phyloP scores from a whole-genome alignment of 805 yeast species.

The Sporopachydermia lactativora region DNA sequence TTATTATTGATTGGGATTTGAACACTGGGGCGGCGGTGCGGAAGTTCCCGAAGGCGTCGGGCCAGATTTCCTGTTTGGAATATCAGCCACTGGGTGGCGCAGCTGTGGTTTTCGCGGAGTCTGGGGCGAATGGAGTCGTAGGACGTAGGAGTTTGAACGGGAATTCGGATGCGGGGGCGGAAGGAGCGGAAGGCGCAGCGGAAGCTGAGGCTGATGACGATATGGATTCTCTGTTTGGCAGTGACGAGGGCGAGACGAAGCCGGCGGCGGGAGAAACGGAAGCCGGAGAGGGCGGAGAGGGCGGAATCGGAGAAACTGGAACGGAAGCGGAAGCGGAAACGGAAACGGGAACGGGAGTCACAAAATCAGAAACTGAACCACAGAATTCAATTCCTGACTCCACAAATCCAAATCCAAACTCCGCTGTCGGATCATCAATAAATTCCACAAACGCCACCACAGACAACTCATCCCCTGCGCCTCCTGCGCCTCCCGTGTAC shows the following conservation, averaged over 20 bases:
- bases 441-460: no score
- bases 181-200: constrained; percentile 6
- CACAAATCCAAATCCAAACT: no score
- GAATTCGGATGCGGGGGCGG: neutral
- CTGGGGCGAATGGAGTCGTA: neutral
- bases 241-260: constrained; percentile 24
- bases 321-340: neutral
- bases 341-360: neutral
- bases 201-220: constrained; percentile 17
- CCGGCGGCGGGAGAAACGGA: constrained; percentile 3
- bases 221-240: constrained; percentile 35
- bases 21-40: constrained; percentile 45
- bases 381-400: no score
- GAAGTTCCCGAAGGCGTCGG: constrained; percentile 42
- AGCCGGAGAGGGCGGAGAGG: constrained; percentile 5
- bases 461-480: no score
- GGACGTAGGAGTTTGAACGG: neutral
- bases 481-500: no score
- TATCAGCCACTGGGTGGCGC: constrained; percentile 27
- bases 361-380: neutral
- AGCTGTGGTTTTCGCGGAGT: neutral
- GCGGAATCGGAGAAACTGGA: constrained; percentile 3
- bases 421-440: no score
- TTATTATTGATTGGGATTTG: constrained; percentile 73
- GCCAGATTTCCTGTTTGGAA: constrained; percentile 68